Evolutionary conservation across 2,329 filamentous ascomycete species (phyloP).

Genomic region (Colletotrichum incanum): DNA sequence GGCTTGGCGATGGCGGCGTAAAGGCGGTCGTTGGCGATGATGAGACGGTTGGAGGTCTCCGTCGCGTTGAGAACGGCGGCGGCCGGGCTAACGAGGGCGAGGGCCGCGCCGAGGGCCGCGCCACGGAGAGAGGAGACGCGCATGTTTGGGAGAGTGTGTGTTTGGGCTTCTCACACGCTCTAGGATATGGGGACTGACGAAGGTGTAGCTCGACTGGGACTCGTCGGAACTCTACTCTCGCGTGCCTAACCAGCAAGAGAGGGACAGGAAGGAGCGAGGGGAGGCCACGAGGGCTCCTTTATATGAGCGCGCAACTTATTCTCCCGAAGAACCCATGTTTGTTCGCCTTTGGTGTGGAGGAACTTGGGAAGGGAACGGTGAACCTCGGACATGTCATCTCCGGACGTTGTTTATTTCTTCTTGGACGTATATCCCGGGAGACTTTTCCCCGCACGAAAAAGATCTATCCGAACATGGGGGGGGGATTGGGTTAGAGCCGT

Average conservation of each 20-base stretch:
- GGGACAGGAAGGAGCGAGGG: neutral
- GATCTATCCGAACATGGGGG: slow-evolving; percentile 2
- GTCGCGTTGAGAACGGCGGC: slow-evolving; percentile 52
- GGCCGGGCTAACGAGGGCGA: slow-evolving; percentile 34
- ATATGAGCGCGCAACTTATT: slow-evolving; percentile 4
- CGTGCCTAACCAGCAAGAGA: neutral
- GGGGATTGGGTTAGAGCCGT: neutral
- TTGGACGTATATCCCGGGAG: slow-evolving; percentile 4
- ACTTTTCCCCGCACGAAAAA: slow-evolving; percentile 21
- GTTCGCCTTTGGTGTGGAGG: neutral
- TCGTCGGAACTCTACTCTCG: slow-evolving; percentile 11
- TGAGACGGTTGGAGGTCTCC: slow-evolving; percentile 52
- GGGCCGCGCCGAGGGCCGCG: slow-evolving; percentile 25
- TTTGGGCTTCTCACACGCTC: neutral
- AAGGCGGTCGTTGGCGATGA: slow-evolving; percentile 57
- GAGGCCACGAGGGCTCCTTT: neutral
- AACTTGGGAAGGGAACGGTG: neutral
- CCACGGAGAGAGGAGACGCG: slow-evolving; percentile 25
- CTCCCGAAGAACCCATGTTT: slow-evolving; percentile 3
- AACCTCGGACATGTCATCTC: slow-evolving; percentile 32
- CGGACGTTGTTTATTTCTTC: slow-evolving; percentile 12
- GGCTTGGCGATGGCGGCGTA: slow-evolving; percentile 56
- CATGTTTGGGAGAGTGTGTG: neutral
- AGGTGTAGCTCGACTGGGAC: slow-evolving; percentile 2
- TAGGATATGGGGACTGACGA: neutral